Evolutionary conservation across 2,329 filamentous ascomycete genomes (phyloP), one percentile per base, ranked within the genome.

Genomic region (Colletotrichum phormii): DNA sequence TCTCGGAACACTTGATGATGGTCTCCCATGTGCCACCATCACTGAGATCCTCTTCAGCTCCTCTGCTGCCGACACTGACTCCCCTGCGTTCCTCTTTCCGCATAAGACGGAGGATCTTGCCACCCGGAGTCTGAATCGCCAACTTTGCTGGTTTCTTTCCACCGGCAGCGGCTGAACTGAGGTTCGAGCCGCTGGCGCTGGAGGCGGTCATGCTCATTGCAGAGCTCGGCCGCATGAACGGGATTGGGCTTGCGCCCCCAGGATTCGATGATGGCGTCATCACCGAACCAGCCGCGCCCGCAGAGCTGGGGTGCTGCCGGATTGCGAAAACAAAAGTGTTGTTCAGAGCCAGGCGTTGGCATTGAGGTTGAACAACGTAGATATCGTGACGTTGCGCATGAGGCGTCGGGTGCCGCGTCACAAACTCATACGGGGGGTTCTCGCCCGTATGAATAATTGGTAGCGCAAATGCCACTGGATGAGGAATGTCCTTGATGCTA

Each of bases 271-370:
- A 82, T 5, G 86, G 84, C 11, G 85, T 85, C 73, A 87, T 79
- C 1, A 78, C 78, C 31, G 82, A 84, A 33, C 79, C 78, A 3
- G 76, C 65, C 7, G 78, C 80, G 54, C 74, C 79, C 0, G 82
- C 74, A 0, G 94, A 93, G 80, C 85, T 87, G 0, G 95, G 94
- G 80, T 99, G 95, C 80, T 99, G 97, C 58, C 97, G 94, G 73
- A 99, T 93, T 65, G 94, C 94, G 82, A 99, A 99, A 33, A 99
- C 96, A 80, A 98, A 99, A 0, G 97, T 99, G 81, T 99, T 98
- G 85, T 98, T 98, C 68, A 97, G 87, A 1, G 95, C 95, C 33
- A 99, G 87, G 31, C 92, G 91, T 75, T 93, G 89, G 81, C 97
- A 99, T 82, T 99, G 97, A 1, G 97, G 97, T 80, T 98, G 97